Evolutionary conservation across 805 yeast species (phyloP).

Genomic region (Nakazawaea molendinolei): DNA sequence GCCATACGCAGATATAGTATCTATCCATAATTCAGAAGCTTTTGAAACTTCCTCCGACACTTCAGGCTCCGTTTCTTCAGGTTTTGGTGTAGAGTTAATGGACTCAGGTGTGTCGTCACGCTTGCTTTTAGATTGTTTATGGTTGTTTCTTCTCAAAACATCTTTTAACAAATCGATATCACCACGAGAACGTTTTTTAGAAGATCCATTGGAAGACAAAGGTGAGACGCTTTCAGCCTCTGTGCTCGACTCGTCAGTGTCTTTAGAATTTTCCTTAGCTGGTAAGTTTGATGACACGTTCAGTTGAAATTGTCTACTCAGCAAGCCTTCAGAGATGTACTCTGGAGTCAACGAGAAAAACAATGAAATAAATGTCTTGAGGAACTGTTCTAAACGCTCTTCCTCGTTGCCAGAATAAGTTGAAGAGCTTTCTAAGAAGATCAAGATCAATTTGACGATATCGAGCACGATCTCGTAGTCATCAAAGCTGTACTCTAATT

Average conservation of each 20-base stretch:
- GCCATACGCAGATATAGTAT: constrained; percentile 22
- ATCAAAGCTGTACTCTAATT: constrained; percentile 47
- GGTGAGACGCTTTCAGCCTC: constrained; percentile 17
- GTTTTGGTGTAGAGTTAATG: constrained; percentile 13
- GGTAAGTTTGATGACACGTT: constrained; percentile 8
- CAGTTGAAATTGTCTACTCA: constrained; percentile 20
- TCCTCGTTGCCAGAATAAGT: constrained; percentile 77
- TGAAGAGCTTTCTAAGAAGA: constrained; percentile 60
- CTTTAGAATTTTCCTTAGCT: constrained; percentile 18
- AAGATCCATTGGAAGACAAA: constrained; percentile 12
- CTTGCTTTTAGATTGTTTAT: constrained; percentile 25
- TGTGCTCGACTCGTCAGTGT: constrained; percentile 17
- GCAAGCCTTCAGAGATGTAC: constrained; percentile 34
- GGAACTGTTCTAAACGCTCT: constrained; percentile 64
- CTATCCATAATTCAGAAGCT: constrained; percentile 28
- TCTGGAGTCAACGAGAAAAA: constrained; percentile 61
- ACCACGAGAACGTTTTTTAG: constrained; percentile 42
- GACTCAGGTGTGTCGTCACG: constrained; percentile 14
- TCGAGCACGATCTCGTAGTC: constrained; percentile 72
- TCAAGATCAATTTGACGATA: constrained; percentile 58
- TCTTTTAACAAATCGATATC: constrained; percentile 53
- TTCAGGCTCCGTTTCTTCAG: constrained; percentile 19
- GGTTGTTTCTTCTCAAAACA: constrained; percentile 49
- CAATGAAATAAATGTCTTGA: constrained; percentile 61
- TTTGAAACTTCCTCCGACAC: constrained; percentile 24